phyloP scores from a whole-genome alignment of 331 rosid genomes.

The Quercus phellos region DNA sequence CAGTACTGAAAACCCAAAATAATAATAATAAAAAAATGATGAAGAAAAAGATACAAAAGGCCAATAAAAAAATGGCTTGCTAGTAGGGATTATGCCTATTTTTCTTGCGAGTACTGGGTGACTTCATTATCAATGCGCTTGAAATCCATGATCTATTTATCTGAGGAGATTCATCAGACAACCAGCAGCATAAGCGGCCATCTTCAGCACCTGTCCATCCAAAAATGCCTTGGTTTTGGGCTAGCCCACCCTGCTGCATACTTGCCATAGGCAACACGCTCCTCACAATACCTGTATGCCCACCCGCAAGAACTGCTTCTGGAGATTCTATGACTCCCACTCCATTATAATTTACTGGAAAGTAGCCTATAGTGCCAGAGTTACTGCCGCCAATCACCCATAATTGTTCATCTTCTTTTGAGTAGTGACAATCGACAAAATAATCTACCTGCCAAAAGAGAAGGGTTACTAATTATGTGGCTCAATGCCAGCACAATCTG shows the following conservation, averaged over 20 bases:
- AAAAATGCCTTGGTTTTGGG: slow-evolving; percentile 50
- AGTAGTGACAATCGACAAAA: slow-evolving; percentile 82
- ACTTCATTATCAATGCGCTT: slow-evolving; percentile 44
- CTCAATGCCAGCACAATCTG: not conserved
- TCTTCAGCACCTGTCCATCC: slow-evolving; percentile 99
- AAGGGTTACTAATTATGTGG: not conserved
- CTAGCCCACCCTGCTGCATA: slow-evolving; percentile 27
- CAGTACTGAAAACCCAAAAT: too few species aligned
- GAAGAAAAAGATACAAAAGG: not conserved
- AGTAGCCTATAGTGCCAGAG: slow-evolving; percentile 71
- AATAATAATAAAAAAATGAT: not conserved
- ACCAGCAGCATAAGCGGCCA: slow-evolving; percentile 89
- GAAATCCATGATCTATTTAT: slow-evolving; percentile 72
- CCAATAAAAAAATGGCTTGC: not conserved
- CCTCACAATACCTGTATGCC: slow-evolving; percentile 63
- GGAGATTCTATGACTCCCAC: slow-evolving; percentile 48
- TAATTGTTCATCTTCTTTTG: slow-evolving; percentile 50
- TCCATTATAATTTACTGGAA: slow-evolving; percentile 54
- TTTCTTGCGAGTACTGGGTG: slow-evolving; percentile 49
- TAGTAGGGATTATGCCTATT: slow-evolving; percentile 70
- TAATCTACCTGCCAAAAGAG: slow-evolving; percentile 65
- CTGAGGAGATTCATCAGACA: slow-evolving; percentile 52
- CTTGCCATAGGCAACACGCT: slow-evolving; percentile 59
- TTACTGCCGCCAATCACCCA: slow-evolving; percentile 85
- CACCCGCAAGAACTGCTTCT: slow-evolving; percentile 81